Conservation (phyloP, 345 rosid genomes). For the Carallia brachiata region DNA sequence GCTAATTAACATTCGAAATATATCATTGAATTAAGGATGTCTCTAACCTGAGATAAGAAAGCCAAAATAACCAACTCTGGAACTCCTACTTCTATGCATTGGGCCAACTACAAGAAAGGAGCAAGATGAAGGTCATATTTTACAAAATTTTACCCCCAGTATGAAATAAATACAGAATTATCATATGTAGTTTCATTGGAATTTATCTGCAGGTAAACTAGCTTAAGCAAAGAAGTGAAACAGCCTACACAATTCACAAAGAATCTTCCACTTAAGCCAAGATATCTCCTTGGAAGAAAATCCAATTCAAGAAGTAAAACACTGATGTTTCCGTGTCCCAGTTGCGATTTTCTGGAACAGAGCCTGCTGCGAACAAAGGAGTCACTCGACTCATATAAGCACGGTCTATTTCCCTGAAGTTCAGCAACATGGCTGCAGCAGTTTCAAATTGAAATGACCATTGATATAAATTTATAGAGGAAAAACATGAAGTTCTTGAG, state of each 20-base stretch:
- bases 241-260: constrained; percentile 71
- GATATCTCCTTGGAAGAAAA: too few species aligned
- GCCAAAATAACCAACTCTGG: constrained; percentile 65
- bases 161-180: neutral
- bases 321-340: too few species aligned
- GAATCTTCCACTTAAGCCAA: too few species aligned
- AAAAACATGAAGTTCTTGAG: too few species aligned
- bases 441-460: too few species aligned
- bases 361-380: too few species aligned
- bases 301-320: too few species aligned
- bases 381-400: too few species aligned
- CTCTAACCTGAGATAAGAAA: constrained; percentile 68
- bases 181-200: neutral
- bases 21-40: constrained; percentile 6
- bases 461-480: too few species aligned
- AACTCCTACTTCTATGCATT: constrained; percentile 76
- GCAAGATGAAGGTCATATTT: constrained; percentile 10
- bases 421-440: too few species aligned
- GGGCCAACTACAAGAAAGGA: constrained; percentile 54
- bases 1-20: neutral
- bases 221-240: constrained; percentile 54
- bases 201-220: neutral
- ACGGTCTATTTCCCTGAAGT: too few species aligned
- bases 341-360: too few species aligned
- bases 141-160: neutral